Evolutionary conservation across 768 basidiomycete genomes (phyloP).

Genomic region (Tricholoma saponaceum): DNA sequence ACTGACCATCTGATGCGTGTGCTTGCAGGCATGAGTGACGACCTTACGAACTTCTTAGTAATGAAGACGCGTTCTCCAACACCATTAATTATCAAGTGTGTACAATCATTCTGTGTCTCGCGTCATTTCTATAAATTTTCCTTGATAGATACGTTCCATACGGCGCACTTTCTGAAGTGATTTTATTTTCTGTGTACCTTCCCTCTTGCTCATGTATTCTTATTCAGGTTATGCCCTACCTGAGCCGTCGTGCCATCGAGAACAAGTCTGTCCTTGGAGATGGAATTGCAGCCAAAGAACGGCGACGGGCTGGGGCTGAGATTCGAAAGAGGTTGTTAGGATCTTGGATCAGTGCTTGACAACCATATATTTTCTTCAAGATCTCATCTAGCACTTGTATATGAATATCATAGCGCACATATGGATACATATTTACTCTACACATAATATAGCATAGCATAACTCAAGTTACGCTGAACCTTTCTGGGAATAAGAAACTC

Average conservation of each 20-base stretch:
- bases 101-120: slow-evolving; percentile 10
- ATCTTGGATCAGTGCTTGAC: slow-evolving; percentile 7
- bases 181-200: slow-evolving; percentile 1
- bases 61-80: slow-evolving; percentile 41
- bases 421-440: no score
- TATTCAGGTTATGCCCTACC: slow-evolving; percentile 80
- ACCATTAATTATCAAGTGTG: slow-evolving; percentile 79
- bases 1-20: background rate
- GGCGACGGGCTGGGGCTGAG: slow-evolving; percentile 48
- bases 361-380: background rate
- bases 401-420: no score
- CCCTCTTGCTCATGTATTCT: background rate
- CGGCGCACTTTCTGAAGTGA: slow-evolving; percentile 63
- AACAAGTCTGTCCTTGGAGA: slow-evolving; percentile 85
- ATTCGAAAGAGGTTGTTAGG: slow-evolving; percentile 43
- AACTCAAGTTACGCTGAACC: no score
- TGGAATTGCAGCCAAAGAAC: slow-evolving; percentile 63
- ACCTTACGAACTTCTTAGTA: slow-evolving; percentile 69
- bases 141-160: slow-evolving; percentile 63
- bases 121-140: background rate
- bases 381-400: background rate
- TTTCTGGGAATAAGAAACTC: no score
- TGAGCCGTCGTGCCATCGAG: slow-evolving; percentile 85
- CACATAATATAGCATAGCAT: no score
- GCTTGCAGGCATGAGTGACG: slow-evolving; percentile 76